Evolutionary conservation across 2,329 filamentous ascomycete species (phyloP).

Genomic region (Arthrobotrys iridis): DNA sequence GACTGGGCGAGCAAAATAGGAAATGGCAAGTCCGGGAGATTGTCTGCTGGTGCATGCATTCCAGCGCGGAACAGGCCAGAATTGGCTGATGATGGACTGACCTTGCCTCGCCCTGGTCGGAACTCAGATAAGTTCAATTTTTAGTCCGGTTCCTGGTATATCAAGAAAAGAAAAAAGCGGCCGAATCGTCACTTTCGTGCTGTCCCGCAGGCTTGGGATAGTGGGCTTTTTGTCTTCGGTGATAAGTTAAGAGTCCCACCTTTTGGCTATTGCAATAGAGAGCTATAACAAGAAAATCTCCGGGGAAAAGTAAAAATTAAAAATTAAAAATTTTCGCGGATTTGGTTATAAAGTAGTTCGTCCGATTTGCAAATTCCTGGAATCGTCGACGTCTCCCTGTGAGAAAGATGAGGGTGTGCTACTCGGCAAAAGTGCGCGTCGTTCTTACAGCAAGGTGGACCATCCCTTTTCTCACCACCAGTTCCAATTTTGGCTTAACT

Average conservation of each 20-base stretch:
- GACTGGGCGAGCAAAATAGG: constrained; percentile 3
- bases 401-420: constrained; percentile 9
- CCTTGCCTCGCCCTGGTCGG: neutral
- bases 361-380: neutral
- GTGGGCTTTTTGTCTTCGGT: neutral
- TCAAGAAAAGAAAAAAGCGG: neutral
- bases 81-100: constrained; percentile 54
- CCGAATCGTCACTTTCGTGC: constrained; percentile 4
- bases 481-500: constrained; percentile 17
- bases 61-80: constrained; percentile 28
- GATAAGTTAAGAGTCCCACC: neutral
- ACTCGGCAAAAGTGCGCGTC: constrained; percentile 34
- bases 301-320: no score
- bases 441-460: neutral
- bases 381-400: neutral
- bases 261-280: neutral
- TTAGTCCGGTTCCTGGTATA: neutral
- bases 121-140: neutral
- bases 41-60: constrained; percentile 18
- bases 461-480: constrained; percentile 21
- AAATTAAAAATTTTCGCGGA: no score
- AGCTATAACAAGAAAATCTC: neutral
- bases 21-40: constrained; percentile 39
- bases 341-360: neutral
- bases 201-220: neutral